phyloP scores from a whole-genome alignment of 345 rosid species.

The Conringia planisiliqua region DNA sequence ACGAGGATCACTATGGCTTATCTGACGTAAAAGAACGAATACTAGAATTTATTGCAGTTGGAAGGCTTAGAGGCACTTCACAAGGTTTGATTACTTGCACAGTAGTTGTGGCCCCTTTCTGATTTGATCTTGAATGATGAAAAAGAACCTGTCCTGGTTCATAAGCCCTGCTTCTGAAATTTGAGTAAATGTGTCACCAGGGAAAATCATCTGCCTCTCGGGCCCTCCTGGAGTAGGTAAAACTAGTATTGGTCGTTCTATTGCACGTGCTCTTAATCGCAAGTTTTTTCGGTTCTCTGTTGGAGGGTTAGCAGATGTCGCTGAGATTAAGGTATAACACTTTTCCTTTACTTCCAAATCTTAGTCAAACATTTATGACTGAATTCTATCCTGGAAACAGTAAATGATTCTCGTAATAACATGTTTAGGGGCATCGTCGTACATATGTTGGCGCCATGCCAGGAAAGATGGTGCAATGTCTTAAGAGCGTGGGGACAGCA shows the following conservation, averaged over 20 bases:
- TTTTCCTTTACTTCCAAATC: not conserved
- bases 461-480: constrained; percentile 99
- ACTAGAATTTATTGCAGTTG: constrained; percentile 97
- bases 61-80: constrained; percentile 93
- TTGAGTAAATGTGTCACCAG: constrained; percentile 41
- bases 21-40: constrained; percentile 97
- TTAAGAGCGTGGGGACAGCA: constrained; percentile 95
- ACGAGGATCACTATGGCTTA: constrained; percentile 98
- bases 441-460: constrained; percentile 99
- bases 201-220: constrained; percentile 96
- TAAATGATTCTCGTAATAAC: constrained; percentile 21
- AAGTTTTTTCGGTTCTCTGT: constrained; percentile 96
- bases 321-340: constrained; percentile 88
- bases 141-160: not conserved
- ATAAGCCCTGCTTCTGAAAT: constrained; percentile 15
- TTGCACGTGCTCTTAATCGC: constrained; percentile 93
- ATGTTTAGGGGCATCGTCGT: constrained; percentile 90
- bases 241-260: constrained; percentile 98
- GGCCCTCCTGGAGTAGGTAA: constrained; percentile 99
- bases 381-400: not conserved
- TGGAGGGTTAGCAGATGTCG: constrained; percentile 97
- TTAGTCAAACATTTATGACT: not conserved
- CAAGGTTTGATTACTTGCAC: constrained; percentile 56
- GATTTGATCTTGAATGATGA: constrained; percentile 19
- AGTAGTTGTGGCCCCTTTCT: constrained; percentile 9